Evolutionary conservation across 2,329 filamentous ascomycete genomes (phyloP), one percentile per base, ranked within the genome.

Genomic region (Tolypocladium ophioglossoides): DNA sequence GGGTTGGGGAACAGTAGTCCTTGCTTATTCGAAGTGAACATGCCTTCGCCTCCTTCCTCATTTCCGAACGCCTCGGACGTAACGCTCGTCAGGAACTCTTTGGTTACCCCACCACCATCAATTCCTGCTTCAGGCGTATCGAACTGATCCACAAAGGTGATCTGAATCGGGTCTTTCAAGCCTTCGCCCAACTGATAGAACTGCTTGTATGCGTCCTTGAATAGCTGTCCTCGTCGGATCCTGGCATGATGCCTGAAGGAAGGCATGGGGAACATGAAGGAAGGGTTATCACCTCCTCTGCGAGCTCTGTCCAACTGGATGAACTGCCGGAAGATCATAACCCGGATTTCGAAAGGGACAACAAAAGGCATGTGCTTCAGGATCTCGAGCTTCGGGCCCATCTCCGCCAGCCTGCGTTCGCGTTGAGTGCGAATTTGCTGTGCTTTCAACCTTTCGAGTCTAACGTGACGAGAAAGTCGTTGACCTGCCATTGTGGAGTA

Each of bases 291-390:
- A 1, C 61, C 59, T 14, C 62, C 57, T 47, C 68, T 64, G 32
- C 63, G 63, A 10, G 22, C 27, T 30, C 62, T 63, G 69, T 99
- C 94, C 5, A 91, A 75, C 34, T 82, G 72, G n/a, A 97, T 88
- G 62, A 97, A 97, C 64, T 96, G 84, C 34, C 91, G 83, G 69
- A 99, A 97, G 27, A 97, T 92, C 66, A 91, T 84, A 5, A 99
- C 94, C 49, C 94, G 79, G 0, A 89, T 94, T 39, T 89, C 83
- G 62, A 99, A 99, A 0, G 92, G 94, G 47, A 99, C 94, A 60
- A 92, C 88, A 67, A 97, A 99, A 0, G 94, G 94, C 85, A 99
- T 95, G 64, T 97, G 95, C 61, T 94, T 86, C 51, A 99, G 72
- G 6, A 99, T 88, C 64, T 96, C 91, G 11, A 96, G 75, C 61